Percentiles rank a stretch among this genome's conserved stretches.
phyloP scores from a whole-genome alignment of 805 yeast species.

The Zygosaccharomyces pseudorouxii region DNA sequence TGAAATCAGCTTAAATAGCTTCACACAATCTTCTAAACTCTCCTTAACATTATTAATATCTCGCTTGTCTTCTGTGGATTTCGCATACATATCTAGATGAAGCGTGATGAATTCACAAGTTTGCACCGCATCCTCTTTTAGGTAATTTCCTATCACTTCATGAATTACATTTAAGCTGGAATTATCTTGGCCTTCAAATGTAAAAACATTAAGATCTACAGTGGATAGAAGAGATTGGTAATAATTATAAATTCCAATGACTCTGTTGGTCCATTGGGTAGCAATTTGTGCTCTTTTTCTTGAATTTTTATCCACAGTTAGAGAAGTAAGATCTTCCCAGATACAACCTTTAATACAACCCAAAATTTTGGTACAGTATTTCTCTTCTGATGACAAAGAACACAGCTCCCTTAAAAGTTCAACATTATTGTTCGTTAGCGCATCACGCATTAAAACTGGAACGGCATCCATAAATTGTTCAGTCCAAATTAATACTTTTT shows the following conservation, averaged over 20 bases:
- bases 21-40: constrained; percentile 50
- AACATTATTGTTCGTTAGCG: constrained; percentile 12
- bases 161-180: constrained; percentile 50
- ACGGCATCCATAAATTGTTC: constrained; percentile 13
- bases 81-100: constrained; percentile 54
- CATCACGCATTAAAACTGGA: constrained; percentile 10
- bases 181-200: constrained; percentile 12
- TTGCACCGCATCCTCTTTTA: constrained; percentile 45
- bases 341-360: constrained; percentile 19
- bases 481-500: constrained; percentile 24
- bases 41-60: constrained; percentile 33
- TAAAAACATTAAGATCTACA: constrained; percentile 47
- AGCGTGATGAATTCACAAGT: constrained; percentile 53
- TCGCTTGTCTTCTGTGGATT: constrained; percentile 44
- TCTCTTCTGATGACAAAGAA: constrained; percentile 15
- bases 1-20: constrained; percentile 59
- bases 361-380: constrained; percentile 13
- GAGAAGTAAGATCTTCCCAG: constrained; percentile 13
- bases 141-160: constrained; percentile 55
- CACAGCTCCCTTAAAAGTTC: constrained; percentile 17
- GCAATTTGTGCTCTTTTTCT: constrained; percentile 49
- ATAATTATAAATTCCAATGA: constrained; percentile 48
- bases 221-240: constrained; percentile 45
- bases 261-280: constrained; percentile 59
- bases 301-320: constrained; percentile 14